Conservation (phyloP, 352 stramenopile genomes). For the Pythium volutum region DNA sequence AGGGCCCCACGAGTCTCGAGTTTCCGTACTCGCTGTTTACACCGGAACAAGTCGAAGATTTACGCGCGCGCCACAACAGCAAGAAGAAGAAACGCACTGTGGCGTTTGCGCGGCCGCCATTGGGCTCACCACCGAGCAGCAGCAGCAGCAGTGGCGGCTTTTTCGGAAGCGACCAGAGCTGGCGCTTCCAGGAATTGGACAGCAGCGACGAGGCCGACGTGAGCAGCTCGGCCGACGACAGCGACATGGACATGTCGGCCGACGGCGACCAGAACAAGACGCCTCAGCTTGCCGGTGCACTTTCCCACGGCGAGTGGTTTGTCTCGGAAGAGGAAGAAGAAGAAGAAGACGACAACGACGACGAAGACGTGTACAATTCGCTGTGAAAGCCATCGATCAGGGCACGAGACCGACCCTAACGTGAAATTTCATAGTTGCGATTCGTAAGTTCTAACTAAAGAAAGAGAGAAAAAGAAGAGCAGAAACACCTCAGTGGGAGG, state of each 20-base stretch:
- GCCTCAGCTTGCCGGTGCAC: slow-evolving; percentile 21
- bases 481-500: background rate
- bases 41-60: slow-evolving; percentile 27
- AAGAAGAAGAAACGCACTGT: slow-evolving; percentile 20
- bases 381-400: background rate
- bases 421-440: background rate
- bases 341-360: slow-evolving; percentile 17
- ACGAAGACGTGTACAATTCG: slow-evolving; percentile 7
- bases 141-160: background rate
- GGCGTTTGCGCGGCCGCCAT: background rate
- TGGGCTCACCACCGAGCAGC: background rate
- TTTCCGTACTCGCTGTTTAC: slow-evolving; percentile 32
- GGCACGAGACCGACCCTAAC: background rate
- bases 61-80: slow-evolving; percentile 27
- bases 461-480: background rate
- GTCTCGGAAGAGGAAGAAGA: slow-evolving; percentile 21
- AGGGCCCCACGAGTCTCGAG: slow-evolving; percentile 23
- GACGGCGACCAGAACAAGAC: slow-evolving; percentile 7
- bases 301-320: slow-evolving; percentile 31
- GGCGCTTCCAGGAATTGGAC: slow-evolving; percentile 30
- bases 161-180: slow-evolving; percentile 14
- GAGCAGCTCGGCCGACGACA: slow-evolving; percentile 30
- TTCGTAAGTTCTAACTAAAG: slow-evolving; percentile 1
- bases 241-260: slow-evolving; percentile 25
- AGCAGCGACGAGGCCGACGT: slow-evolving; percentile 31